Conservation (phyloP, 176 grass and related monocot species). For the Lolium perenne region DNA sequence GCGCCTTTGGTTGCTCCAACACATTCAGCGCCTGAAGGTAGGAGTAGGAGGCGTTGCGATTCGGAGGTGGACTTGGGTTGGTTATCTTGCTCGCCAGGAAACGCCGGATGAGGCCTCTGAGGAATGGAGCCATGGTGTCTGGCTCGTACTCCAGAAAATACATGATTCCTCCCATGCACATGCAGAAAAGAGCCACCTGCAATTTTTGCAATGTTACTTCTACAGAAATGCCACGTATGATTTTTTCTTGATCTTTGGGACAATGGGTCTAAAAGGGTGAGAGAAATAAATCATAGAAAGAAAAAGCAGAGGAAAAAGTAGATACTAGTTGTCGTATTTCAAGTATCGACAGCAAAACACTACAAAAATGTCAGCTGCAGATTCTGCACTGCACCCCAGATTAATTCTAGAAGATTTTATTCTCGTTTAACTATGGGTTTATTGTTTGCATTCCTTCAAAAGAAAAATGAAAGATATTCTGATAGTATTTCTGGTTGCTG, state of each 20-base stretch:
- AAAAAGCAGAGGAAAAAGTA: not conserved
- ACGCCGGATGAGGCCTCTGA: slow-evolving; percentile 83
- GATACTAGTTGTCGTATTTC: not conserved
- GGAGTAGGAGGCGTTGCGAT: slow-evolving; percentile 60
- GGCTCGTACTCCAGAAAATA: slow-evolving; percentile 96
- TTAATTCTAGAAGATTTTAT: slow-evolving; percentile 12
- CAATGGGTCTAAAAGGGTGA: not conserved
- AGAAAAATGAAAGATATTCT: not conserved
- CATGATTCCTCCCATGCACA: slow-evolving; percentile 98
- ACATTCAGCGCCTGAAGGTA: slow-evolving; percentile 69
- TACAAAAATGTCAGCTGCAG: not conserved
- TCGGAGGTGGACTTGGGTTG: slow-evolving; percentile 63
- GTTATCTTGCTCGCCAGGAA: slow-evolving; percentile 97
- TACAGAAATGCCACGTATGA: slow-evolving; percentile 10
- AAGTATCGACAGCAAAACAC: slow-evolving; percentile 14
- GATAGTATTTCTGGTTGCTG: not conserved
- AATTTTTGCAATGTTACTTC: slow-evolving; percentile 25
- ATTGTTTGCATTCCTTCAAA: not conserved
- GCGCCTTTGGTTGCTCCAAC: slow-evolving; percentile 50
- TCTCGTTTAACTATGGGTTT: slow-evolving; percentile 14
- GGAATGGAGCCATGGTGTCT: slow-evolving; percentile 98
- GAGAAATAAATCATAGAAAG: not conserved
- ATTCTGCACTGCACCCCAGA: not conserved
- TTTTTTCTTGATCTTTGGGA: not conserved
- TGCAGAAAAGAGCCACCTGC: slow-evolving; percentile 94